phyloP scores from a whole-genome alignment of 352 stramenopile species.

The Pythium phragmitis region DNA sequence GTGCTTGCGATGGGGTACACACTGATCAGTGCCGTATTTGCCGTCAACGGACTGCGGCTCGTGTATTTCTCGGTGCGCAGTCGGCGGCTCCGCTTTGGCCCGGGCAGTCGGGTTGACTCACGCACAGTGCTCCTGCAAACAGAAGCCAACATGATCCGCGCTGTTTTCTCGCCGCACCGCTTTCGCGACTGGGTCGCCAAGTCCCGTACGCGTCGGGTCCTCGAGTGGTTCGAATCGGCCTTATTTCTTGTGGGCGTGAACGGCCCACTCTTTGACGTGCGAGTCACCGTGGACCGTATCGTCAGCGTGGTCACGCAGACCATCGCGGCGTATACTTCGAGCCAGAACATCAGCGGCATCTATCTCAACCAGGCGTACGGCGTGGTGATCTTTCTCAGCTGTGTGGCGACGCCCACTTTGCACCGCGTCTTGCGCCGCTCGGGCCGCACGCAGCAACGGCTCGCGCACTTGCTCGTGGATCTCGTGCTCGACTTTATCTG shows the following conservation, averaged over 20 bases:
- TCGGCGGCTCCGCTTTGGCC: conserved; percentile 11
- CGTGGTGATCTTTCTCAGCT: conserved; percentile 21
- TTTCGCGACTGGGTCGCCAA: not conserved
- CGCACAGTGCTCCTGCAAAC: not conserved
- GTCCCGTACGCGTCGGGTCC: not conserved
- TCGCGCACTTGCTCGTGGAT: conserved; percentile 14
- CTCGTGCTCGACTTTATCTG: conserved; percentile 24
- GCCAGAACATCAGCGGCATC: conserved; percentile 8
- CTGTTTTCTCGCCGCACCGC: not conserved
- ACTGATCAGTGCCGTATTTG: conserved; percentile 3
- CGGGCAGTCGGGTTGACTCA: not conserved
- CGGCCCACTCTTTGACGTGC: conserved; percentile 1
- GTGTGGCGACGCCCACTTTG: not conserved
- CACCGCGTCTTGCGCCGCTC: not conserved
- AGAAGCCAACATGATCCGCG: not conserved
- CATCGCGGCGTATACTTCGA: conserved; percentile 2
- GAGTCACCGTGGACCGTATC: not conserved
- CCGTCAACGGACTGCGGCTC: conserved; percentile 5
- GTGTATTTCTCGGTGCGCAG: conserved; percentile 14
- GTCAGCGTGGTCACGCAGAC: conserved; percentile 3
- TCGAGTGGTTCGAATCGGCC: not conserved
- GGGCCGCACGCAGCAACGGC: not conserved
- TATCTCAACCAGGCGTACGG: conserved; percentile 13
- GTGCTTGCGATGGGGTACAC: conserved; percentile 4
- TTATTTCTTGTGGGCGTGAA: not conserved